Evolutionary conservation across 805 yeast genomes (phyloP).

Genomic region (Spathaspora sp.): DNA sequence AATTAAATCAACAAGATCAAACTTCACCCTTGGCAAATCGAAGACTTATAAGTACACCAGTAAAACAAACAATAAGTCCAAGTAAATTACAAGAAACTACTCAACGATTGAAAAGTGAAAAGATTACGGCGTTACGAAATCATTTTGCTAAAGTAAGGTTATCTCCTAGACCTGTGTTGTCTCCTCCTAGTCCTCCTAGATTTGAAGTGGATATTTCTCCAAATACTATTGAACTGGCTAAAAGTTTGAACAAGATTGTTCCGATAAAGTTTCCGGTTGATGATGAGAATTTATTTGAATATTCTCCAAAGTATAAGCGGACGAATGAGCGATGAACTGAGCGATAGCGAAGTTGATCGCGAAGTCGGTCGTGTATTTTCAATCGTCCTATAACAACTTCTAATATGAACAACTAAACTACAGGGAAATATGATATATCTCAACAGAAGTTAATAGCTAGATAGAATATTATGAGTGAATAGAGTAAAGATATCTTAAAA

Average conservation of each 20-base stretch:
- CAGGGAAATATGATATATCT: too few relatives aligned
- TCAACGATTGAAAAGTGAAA: slow-evolving; percentile 27
- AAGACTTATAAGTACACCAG: slow-evolving; percentile 17
- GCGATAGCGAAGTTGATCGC: too few relatives aligned
- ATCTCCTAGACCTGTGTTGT: slow-evolving; percentile 8
- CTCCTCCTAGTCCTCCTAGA: slow-evolving; percentile 14
- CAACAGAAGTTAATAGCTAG: too few relatives aligned
- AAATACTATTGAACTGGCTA: slow-evolving; percentile 27
- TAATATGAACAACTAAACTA: too few relatives aligned
- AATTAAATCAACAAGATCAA: slow-evolving; percentile 12
- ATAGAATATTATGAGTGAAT: too few relatives aligned
- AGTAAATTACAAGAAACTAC: slow-evolving; percentile 38
- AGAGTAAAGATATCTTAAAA: too few relatives aligned
- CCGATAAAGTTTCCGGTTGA: slow-evolving; percentile 35
- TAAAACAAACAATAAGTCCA: slow-evolving; percentile 26
- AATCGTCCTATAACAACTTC: too few relatives aligned
- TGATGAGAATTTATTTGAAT: slow-evolving; percentile 21
- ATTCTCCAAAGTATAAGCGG: slow-evolving; percentile 19
- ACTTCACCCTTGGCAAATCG: slow-evolving; percentile 31
- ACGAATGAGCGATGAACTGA: too few relatives aligned
- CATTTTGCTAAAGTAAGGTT: slow-evolving; percentile 26
- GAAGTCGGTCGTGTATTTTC: too few relatives aligned
- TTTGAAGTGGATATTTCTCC: slow-evolving; percentile 8
- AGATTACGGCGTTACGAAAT: slow-evolving; percentile 29
- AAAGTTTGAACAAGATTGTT: slow-evolving; percentile 27